phyloP scores from a whole-genome alignment of 139 green algal species.

The Chlamydomonas sp. region DNA sequence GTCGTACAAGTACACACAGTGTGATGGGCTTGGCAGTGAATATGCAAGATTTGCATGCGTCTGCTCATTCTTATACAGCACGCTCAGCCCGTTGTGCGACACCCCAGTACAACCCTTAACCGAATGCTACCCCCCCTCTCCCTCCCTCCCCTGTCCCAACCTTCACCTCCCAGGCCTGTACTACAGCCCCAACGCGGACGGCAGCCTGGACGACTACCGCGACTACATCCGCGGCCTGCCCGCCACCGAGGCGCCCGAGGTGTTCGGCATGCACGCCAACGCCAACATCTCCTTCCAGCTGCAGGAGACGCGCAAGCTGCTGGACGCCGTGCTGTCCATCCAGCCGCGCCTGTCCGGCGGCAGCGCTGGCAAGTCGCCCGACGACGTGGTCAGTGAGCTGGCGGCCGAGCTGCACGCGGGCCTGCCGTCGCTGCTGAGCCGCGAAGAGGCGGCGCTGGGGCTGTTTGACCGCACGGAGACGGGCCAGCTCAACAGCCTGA shows the following conservation, averaged over 20 bases:
- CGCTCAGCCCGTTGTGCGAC: too few relatives aligned
- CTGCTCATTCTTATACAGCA: too few relatives aligned
- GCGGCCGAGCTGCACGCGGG: conserved; percentile 59
- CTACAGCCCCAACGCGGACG: conserved; percentile 44
- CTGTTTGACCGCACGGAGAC: conserved; percentile 68
- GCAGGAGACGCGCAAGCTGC: conserved; percentile 72
- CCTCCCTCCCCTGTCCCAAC: too few relatives aligned
- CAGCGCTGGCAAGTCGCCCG: conserved; percentile 51
- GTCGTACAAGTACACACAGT: too few relatives aligned
- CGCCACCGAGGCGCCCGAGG: conserved; percentile 75
- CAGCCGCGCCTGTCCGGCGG: conserved; percentile 67
- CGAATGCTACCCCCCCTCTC: too few relatives aligned
- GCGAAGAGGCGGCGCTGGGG: conserved; percentile 54
- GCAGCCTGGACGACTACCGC: conserved; percentile 61
- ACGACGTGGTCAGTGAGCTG: conserved; percentile 70
- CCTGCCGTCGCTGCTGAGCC: conserved; percentile 57
- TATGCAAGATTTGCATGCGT: too few relatives aligned
- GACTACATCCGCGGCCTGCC: conserved; percentile 76
- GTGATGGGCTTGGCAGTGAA: too few relatives aligned
- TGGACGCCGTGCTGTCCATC: conserved; percentile 79
- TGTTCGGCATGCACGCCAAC: conserved; percentile 93
- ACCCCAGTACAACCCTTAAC: too few relatives aligned
- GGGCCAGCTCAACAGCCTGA: conserved; percentile 78
- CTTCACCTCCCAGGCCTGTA: conserved; percentile 49
- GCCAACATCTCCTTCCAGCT: conserved; percentile 87